A percentile compares a stretch with the other conserved stretches of the same genome.
These are phyloP conservation scores for Centella asiatica DNA, from an alignment of 129 eudicot genomes.

Conservation along the genomic window DNA sequence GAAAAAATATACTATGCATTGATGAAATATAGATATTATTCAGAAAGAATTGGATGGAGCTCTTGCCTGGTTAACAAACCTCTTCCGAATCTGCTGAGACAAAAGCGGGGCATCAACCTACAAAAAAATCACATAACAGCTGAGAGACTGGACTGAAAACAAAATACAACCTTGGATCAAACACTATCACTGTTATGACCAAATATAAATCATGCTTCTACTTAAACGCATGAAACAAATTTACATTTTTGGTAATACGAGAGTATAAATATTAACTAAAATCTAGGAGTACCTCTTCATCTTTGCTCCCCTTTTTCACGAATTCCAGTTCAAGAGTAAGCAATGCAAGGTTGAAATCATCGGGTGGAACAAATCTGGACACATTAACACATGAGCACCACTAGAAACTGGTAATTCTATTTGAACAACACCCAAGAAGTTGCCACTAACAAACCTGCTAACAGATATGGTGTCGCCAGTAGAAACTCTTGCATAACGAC, in stretches of 20 bases:
- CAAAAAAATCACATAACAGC: conserved; percentile 16
- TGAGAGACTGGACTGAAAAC: conserved; percentile 3
- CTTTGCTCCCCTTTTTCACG: conserved; percentile 71
- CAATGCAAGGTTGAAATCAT: conserved; percentile 65
- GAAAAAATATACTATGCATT: background rate
- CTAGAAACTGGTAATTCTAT: conserved; percentile 2
- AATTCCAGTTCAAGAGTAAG: conserved; percentile 89
- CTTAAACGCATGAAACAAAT: background rate
- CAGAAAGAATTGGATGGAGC: background rate
- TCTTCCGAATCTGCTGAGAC: conserved; percentile 55
- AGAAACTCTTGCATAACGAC: conserved; percentile 82
- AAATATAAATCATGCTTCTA: background rate
- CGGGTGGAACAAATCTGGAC: conserved; percentile 74
- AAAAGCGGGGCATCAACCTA: conserved; percentile 80
- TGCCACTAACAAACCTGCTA: conserved; percentile 41
- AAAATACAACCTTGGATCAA: background rate
- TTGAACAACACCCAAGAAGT: conserved; percentile 8
- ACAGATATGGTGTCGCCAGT: conserved; percentile 60
- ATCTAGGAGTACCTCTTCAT: conserved; percentile 49
- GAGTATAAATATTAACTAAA: background rate
- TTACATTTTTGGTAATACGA: background rate
- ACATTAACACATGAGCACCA: background rate
- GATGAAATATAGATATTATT: background rate
- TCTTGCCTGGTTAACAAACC: conserved; percentile 70
- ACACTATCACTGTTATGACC: background rate